Conservation (phyloP, 2,329 filamentous ascomycete genomes). For the Aphanocladium album region DNA sequence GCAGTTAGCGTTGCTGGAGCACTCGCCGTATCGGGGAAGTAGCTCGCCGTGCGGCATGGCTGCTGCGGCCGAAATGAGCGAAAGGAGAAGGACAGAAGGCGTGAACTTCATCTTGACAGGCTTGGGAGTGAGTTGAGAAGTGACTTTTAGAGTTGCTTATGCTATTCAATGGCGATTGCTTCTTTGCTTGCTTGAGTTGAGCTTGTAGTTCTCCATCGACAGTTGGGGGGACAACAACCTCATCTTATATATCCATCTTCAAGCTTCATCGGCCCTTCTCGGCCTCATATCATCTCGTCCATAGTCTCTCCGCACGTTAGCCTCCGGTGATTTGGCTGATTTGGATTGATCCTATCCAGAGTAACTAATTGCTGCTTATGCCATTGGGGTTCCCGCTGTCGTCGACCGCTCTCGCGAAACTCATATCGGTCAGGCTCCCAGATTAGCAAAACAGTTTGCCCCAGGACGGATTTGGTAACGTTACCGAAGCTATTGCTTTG, state of each 20-base stretch:
- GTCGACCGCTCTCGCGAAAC: too few relatives aligned
- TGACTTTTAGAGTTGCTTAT: neutral
- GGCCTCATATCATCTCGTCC: neutral
- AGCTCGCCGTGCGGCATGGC: neutral
- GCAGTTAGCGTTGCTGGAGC: conserved; percentile 17
- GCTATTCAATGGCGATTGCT: neutral
- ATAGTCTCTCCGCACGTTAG: too few relatives aligned
- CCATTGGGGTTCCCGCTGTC: neutral
- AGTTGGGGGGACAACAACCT: neutral
- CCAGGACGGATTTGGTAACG: neutral
- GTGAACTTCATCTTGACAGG: conserved; percentile 2
- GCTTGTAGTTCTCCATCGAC: neutral
- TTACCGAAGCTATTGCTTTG: neutral
- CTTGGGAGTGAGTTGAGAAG: neutral
- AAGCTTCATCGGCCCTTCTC: neutral
- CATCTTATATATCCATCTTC: neutral
- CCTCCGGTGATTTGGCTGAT: neutral
- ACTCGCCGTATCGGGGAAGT: conserved; percentile 14
- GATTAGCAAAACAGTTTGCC: neutral
- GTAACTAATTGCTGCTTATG: neutral
- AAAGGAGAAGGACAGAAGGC: neutral
- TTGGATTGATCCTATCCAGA: neutral
- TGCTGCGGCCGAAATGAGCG: neutral
- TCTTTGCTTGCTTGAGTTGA: neutral
- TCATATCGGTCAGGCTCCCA: neutral